Base-by-base conservation (phyloP, 371 early-diverging fungal genomes). In the Nematocida sp. region DNA sequence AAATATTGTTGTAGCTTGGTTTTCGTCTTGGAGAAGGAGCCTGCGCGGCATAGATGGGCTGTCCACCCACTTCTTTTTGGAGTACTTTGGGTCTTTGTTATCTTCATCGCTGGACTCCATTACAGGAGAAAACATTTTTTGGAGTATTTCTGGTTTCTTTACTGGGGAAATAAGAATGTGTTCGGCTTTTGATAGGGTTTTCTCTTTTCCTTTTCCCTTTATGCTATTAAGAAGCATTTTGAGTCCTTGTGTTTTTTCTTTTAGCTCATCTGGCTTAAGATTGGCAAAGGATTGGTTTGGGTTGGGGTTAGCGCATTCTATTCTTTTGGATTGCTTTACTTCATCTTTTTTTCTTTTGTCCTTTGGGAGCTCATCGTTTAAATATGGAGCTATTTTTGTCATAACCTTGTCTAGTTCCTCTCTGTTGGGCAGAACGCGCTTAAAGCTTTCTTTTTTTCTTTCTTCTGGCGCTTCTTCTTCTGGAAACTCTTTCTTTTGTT, bases 1-100 rank as follows among this genome's bases (percentile, higher is more conserved):
- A 55, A 71, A 71, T 23, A 71, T 71, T 33, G 57, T 61, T n/a
- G 40, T 57, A 0, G 75, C 75, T 32, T 71, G 75, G 63, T 71
- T 57, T 51, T 71, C 75, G 30, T 48, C 45, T 59, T 71, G 75
- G 53, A 71, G n/a, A 18, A 59, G 75, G 13, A 71, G 9, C 23
- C 39, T 60, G 16, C 75, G 45, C 3, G 75, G 75, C 0, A 71
- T 18, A 49, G 75, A 71, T 4, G 75, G 75, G 32, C 75, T 71
- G 53, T 71, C 61, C 26, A 71, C 75, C 75, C 75, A 71, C 35
- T 57, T 36, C 47, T 66, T 3, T 45, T 61, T 71, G 28, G 77
- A 16, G 33, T 35, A 71, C 16, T 36, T 55, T 11, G 25, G 7
- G 42, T 60, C 75, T 40, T 36, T 48, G 25, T 9, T 18, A 9